Evolutionary conservation across 2,329 filamentous ascomycete species (phyloP).

Genomic region (Fusarium sp.): DNA sequence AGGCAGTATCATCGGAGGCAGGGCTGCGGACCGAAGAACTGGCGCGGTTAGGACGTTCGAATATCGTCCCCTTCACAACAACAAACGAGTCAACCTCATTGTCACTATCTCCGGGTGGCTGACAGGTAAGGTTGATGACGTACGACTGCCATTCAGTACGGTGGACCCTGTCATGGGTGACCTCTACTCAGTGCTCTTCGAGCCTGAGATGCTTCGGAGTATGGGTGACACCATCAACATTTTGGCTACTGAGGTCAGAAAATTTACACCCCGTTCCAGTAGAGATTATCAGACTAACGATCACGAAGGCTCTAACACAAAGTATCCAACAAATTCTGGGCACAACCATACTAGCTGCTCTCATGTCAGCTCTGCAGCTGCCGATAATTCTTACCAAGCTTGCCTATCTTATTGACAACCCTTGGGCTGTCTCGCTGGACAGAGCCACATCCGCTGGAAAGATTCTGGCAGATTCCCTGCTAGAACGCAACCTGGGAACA

Average conservation of each 20-base stretch:
- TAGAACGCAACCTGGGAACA: conserved; percentile 89
- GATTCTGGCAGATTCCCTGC: conserved; percentile 92
- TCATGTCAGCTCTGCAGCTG: conserved; percentile 94
- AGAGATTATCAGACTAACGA: not conserved
- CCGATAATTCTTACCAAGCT: conserved; percentile 93
- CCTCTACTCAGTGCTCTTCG: conserved; percentile 96
- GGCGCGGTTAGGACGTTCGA: conserved; percentile 96
- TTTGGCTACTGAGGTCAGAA: conserved; percentile 88
- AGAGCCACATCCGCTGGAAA: conserved; percentile 88
- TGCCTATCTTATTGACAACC: conserved; percentile 96
- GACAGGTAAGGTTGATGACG: conserved; percentile 97
- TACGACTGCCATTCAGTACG: conserved; percentile 93
- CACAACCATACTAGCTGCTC: conserved; percentile 83
- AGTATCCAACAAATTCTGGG: conserved; percentile 95
- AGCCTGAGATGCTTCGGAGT: conserved; percentile 96
- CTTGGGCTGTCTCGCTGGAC: conserved; percentile 96
- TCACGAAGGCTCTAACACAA: conserved; percentile 83
- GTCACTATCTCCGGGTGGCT: conserved; percentile 98
- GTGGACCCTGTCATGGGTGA: conserved; percentile 98
- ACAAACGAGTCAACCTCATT: conserved; percentile 95
- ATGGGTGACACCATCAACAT: conserved; percentile 99
- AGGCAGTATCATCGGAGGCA: conserved; percentile 85
- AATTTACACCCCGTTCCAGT: not conserved
- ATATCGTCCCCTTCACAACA: conserved; percentile 95
- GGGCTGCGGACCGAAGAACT: conserved; percentile 86